Percentiles rank a stretch among this genome's conserved stretches.
These are phyloP conservation scores for Emergomyces orientalis DNA, from an alignment of 2,329 filamentous ascomycete species.

Conservation along the genomic window DNA sequence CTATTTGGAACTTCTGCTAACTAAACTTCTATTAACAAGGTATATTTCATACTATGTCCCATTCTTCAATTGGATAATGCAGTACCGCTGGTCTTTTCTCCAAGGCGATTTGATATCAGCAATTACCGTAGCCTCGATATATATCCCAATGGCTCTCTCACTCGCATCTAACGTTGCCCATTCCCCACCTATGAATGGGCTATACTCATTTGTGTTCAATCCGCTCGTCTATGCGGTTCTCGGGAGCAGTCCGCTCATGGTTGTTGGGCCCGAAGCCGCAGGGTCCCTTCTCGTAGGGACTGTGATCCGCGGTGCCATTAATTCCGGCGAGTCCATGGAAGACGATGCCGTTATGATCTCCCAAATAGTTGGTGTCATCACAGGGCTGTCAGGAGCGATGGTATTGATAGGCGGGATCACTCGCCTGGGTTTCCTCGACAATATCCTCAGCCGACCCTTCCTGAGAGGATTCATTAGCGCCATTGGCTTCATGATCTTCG, in stretches of 20 bases:
- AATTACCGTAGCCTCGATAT: slow-evolving; percentile 95
- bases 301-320: slow-evolving; percentile 69
- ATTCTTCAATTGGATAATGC: slow-evolving; percentile 77
- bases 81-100: slow-evolving; percentile 75
- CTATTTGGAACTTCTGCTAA: slow-evolving; percentile 11
- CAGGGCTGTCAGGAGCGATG: slow-evolving; percentile 76
- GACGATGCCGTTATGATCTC: slow-evolving; percentile 65
- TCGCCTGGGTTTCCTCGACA: slow-evolving; percentile 84
- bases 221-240: slow-evolving; percentile 84
- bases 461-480: slow-evolving; percentile 92
- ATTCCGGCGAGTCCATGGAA: slow-evolving; percentile 54
- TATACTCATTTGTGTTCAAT: slow-evolving; percentile 90
- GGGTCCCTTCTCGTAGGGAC: slow-evolving; percentile 84
- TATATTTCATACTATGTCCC: slow-evolving; percentile 92
- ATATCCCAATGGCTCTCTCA: slow-evolving; percentile 93
- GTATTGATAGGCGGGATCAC: slow-evolving; percentile 81
- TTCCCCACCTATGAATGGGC: slow-evolving; percentile 82
- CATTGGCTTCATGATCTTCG: slow-evolving; percentile 90
- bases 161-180: slow-evolving; percentile 88
- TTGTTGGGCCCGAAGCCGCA: slow-evolving; percentile 89
- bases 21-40: slow-evolving; percentile 37
- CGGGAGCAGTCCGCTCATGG: slow-evolving; percentile 84
- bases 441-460: slow-evolving; percentile 85
- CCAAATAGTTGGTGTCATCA: slow-evolving; percentile 76
- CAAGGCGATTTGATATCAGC: slow-evolving; percentile 81